Conservation (phyloP, 768 basidiomycete species). For the Neoboletus magnificus region DNA sequence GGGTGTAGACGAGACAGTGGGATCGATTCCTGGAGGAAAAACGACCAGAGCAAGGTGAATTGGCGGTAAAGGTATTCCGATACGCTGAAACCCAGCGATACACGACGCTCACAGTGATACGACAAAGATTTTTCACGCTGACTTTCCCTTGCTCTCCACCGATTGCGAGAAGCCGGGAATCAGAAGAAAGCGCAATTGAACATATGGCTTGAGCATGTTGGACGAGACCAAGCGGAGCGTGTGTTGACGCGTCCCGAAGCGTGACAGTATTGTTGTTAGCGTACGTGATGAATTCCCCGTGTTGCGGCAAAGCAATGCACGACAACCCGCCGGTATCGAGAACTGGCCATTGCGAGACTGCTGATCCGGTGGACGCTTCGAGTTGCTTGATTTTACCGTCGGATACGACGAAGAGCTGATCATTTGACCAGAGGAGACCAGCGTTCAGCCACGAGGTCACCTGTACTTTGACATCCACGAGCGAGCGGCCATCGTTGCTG, state of each 20-base stretch:
- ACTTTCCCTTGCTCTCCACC: neutral
- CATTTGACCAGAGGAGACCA: neutral
- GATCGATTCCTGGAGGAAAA: neutral
- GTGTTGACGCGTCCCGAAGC: neutral
- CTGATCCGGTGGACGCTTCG: neutral
- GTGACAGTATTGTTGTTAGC: neutral
- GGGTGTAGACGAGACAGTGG: no score
- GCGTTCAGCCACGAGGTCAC: neutral
- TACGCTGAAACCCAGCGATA: neutral
- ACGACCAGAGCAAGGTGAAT: neutral
- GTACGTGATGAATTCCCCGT: neutral
- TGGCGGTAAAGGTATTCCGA: neutral
- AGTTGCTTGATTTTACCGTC: neutral
- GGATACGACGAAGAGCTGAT: neutral
- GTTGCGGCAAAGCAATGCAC: neutral
- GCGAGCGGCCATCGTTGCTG: neutral
- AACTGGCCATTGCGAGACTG: neutral
- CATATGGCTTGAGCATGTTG: neutral
- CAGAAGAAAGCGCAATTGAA: neutral
- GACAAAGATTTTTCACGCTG: neutral
- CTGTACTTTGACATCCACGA: neutral
- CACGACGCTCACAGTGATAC: neutral
- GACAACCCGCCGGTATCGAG: neutral
- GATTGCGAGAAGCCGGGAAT: neutral
- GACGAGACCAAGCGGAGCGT: neutral